phyloP scores from a whole-genome alignment of 495 filamentous ascomycete genomes.

The Pseudomonodictys pantanalensis region DNA sequence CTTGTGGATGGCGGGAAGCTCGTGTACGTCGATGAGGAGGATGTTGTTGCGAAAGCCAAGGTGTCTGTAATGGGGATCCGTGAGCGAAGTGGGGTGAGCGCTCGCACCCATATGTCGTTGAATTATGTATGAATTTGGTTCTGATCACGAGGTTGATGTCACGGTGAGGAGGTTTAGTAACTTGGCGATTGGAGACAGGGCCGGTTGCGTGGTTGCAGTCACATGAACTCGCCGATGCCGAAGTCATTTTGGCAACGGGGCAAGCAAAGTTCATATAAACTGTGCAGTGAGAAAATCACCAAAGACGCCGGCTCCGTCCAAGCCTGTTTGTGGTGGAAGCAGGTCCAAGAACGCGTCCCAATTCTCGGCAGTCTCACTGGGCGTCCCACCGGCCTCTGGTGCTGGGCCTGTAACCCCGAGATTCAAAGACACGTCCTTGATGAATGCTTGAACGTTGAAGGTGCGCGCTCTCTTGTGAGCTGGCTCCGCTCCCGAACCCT shows the following conservation, averaged over 20 bases:
- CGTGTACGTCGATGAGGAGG: slow-evolving; percentile 4
- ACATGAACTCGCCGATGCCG: too few species aligned
- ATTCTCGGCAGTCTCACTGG: not conserved
- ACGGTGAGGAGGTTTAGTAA: too few species aligned
- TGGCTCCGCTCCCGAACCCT: too few species aligned
- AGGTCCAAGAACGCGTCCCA: slow-evolving; percentile 2
- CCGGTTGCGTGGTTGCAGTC: too few species aligned
- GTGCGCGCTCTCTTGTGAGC: not conserved
- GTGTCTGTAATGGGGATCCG: not conserved
- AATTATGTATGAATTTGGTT: not conserved
- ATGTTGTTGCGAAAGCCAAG: not conserved
- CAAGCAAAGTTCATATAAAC: not conserved
- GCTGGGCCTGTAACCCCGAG: not conserved
- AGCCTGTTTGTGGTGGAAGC: slow-evolving; percentile 1
- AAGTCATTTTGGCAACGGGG: not conserved
- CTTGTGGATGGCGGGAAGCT: slow-evolving; percentile 14
- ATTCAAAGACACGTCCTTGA: not conserved
- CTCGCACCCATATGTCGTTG: slow-evolving; percentile 5
- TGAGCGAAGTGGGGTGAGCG: not conserved
- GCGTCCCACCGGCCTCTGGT: not conserved
- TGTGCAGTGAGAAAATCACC: slow-evolving; percentile 1
- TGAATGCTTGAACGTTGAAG: not conserved
- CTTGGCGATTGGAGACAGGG: too few species aligned
- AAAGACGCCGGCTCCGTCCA: not conserved
- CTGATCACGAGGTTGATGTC: too few species aligned